phyloP scores from a whole-genome alignment of 352 stramenopile genomes.

The Phytophthora pluvialis region DNA sequence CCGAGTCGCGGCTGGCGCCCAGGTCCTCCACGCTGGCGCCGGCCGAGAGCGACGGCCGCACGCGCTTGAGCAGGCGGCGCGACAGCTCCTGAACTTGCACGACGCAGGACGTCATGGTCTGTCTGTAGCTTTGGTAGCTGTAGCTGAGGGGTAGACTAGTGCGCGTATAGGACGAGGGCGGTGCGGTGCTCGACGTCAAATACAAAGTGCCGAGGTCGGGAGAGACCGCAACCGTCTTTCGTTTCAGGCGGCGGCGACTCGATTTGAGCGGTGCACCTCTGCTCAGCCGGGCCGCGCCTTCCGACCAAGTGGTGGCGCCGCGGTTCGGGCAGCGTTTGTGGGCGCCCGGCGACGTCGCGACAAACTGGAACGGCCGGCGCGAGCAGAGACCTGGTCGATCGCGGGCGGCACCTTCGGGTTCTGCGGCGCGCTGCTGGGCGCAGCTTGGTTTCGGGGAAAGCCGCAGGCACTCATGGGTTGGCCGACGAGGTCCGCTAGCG shows the following conservation, averaged over 20 bases:
- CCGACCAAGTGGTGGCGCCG: constrained; percentile 20
- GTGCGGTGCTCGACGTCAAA: constrained; percentile 34
- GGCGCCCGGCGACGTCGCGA: constrained; percentile 23
- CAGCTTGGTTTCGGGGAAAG: constrained; percentile 38
- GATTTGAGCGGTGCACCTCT: constrained; percentile 34
- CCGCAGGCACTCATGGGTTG: constrained; percentile 15
- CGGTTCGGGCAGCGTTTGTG: constrained; percentile 44
- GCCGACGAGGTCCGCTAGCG: constrained; percentile 21
- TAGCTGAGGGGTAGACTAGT: neutral
- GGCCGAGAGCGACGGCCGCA: constrained; percentile 43
- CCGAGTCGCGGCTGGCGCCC: constrained; percentile 20
- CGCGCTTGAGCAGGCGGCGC: constrained; percentile 48
- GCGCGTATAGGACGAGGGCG: neutral
- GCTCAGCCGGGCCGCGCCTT: constrained; percentile 17
- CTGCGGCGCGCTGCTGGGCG: constrained; percentile 16
- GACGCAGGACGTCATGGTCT: constrained; percentile 56
- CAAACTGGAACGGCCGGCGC: constrained; percentile 37
- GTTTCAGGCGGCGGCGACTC: constrained; percentile 20
- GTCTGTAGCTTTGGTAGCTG: constrained; percentile 3
- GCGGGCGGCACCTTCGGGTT: constrained; percentile 3
- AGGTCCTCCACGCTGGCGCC: constrained; percentile 28
- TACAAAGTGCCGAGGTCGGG: constrained; percentile 32
- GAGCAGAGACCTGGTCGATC: constrained; percentile 26
- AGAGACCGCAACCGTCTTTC: constrained; percentile 15
- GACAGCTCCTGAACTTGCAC: constrained; percentile 49